Conservation (phyloP, 148 eudicot genomes). For the Vaccinium macrocarpon region DNA sequence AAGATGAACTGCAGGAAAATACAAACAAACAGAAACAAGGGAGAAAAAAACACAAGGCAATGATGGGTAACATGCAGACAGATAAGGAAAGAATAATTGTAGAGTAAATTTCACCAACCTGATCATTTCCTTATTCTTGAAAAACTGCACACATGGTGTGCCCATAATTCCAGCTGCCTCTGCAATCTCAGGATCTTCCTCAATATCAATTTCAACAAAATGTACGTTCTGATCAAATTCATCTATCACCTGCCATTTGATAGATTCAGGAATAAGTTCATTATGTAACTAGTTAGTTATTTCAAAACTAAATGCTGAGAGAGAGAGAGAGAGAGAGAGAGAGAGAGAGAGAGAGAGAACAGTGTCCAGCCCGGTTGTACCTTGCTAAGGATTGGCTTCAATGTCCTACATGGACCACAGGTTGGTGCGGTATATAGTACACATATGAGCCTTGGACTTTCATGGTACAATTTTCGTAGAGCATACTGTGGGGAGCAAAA, state of each 20-base stretch:
- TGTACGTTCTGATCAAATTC: constrained; percentile 83
- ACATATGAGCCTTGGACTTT: constrained; percentile 89
- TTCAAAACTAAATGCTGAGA: not conserved
- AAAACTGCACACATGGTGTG: constrained; percentile 95
- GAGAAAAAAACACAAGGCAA: not conserved
- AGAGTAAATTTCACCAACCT: constrained; percentile 45
- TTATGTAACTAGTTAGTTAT: not conserved
- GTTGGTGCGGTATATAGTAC: constrained; percentile 90
- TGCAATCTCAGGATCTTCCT: constrained; percentile 94
- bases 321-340: constrained; percentile 5
- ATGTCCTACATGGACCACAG: constrained; percentile 97
- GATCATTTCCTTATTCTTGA: constrained; percentile 94
- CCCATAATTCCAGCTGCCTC: constrained; percentile 99
- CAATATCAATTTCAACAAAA: constrained; percentile 89
- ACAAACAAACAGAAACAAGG: not conserved
- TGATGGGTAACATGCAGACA: not conserved
- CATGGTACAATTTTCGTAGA: constrained; percentile 90
- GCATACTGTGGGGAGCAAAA: constrained; percentile 65
- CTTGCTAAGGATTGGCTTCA: constrained; percentile 97
- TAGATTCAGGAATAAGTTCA: not conserved
- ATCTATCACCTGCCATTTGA: constrained; percentile 76
- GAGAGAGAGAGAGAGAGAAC: not conserved
- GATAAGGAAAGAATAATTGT: not conserved
- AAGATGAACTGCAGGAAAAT: not conserved
- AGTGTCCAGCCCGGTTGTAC: constrained; percentile 30